These are phyloP conservation scores for Rubia peregrina DNA, from an alignment of 305 asterid species.

Conservation along the genomic window DNA sequence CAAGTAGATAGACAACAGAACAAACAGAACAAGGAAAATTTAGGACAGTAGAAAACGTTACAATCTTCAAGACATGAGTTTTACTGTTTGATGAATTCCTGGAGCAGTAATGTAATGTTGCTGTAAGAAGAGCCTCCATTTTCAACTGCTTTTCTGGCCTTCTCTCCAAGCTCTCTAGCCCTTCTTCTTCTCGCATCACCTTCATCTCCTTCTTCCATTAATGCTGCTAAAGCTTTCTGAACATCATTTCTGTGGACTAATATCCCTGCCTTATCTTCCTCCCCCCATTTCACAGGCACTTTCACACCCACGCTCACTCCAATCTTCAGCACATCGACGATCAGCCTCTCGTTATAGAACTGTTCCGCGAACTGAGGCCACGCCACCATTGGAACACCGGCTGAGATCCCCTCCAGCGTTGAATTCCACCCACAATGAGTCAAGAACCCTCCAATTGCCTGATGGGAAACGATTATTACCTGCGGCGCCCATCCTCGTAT, in stretches of 20 bases:
- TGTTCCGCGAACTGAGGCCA: constrained; percentile 67
- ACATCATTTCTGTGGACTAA: constrained; percentile 26
- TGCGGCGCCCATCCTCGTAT: constrained; percentile 64
- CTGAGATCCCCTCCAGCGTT: constrained; percentile 37
- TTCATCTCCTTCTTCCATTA: constrained; percentile 40
- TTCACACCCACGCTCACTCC: constrained; percentile 15
- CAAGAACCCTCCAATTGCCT: constrained; percentile 39
- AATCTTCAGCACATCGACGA: constrained; percentile 28
- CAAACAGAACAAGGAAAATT: not conserved
- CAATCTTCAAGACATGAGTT: not conserved
- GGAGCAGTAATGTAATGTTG: constrained; percentile 24
- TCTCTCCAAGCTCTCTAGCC: constrained; percentile 30
- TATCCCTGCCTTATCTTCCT: constrained; percentile 31
- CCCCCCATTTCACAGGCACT: constrained; percentile 17
- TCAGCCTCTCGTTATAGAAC: constrained; percentile 42
- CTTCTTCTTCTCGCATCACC: constrained; percentile 32
- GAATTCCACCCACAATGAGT: constrained; percentile 69
- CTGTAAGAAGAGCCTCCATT: constrained; percentile 38
- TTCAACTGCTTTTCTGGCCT: constrained; percentile 32
- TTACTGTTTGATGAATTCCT: constrained; percentile 23
- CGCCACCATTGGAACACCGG: constrained; percentile 51
- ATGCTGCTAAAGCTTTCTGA: constrained; percentile 14
- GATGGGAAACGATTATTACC: constrained; percentile 42
- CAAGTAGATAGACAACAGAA: not conserved
- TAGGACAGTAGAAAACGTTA: not conserved